These are phyloP conservation scores for Penicillium steckii DNA, from an alignment of 495 filamentous ascomycete genomes.

Conservation along the genomic window DNA sequence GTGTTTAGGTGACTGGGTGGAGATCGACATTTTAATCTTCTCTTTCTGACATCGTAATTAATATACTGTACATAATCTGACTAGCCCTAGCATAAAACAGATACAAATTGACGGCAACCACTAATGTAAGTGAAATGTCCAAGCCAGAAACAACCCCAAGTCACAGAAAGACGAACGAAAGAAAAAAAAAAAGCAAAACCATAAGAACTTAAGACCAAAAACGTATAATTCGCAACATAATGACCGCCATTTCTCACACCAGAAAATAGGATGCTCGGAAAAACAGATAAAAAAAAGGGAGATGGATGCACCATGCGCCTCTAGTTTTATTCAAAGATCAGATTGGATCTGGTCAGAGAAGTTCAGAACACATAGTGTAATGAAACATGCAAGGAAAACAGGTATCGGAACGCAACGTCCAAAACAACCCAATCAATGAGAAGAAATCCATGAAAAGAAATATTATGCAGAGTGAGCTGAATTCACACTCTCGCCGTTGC, in stretches of 20 bases:
- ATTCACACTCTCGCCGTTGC: not conserved
- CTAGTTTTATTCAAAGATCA: conserved; percentile 14
- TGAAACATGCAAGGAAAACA: not conserved
- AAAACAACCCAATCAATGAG: conserved; percentile 5
- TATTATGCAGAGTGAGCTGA: conserved; percentile 6
- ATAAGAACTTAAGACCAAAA: not conserved
- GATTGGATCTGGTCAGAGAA: not conserved
- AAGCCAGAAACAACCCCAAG: not conserved
- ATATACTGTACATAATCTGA: conserved; percentile 17
- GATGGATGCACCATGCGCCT: conserved; percentile 10
- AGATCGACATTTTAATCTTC: not conserved
- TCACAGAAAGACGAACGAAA: not conserved
- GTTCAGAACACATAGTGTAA: conserved; percentile 3
- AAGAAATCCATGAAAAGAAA: conserved; percentile 1
- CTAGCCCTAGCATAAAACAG: not conserved
- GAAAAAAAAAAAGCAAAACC: conserved; percentile 7
- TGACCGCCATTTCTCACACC: conserved; percentile 11
- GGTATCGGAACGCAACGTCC: too few species aligned
- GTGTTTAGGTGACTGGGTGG: not conserved
- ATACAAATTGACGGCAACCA: not conserved
- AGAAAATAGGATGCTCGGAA: not conserved
- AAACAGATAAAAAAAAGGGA: conserved; percentile 1
- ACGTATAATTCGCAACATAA: conserved; percentile 1
- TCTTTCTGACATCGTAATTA: not conserved
- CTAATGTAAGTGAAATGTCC: not conserved